Evolutionary conservation across 2,329 filamentous ascomycete genomes (phyloP), one percentile per base, ranked within the genome.

Genomic region (Cyphellophora europaea): DNA sequence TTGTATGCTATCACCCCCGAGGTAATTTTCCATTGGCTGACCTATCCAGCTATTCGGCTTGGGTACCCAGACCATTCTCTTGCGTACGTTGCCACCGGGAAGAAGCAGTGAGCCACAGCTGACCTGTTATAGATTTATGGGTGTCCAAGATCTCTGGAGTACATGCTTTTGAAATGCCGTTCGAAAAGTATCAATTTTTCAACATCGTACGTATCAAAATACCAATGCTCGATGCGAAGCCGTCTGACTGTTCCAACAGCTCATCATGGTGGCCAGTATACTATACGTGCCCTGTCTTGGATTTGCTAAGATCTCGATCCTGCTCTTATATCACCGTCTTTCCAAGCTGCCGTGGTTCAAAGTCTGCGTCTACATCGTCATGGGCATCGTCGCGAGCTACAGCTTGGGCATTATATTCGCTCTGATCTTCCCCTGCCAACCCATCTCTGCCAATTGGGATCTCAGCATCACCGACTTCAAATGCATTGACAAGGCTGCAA

Each of bases 251-350:
- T n/a, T n/a, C n/a, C n/a, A 5, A 18, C 30, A 55, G 53, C 19
- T 47, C 5, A 53, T 53, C 34, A 32, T 56, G 3, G 37, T 50
- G 13, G 48, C 52, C n/a, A 49, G 49, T 6, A 51, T 55, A 6
- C 28, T 55, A 15, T 56, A 56, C 38, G 50, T 49, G 29, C 45
- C 47, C 12, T 50, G 45, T 5, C 52, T 51, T 10, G 53, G 51
- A 4, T 51, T 53, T 32, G 47, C 50, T 16, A 56, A 56, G 32
- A 40, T 53, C 21, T 53, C 54, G 6, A 52, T 57, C 15, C 47
- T 57, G 11, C 18, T 55, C 5, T 50, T 50, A 27, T 54, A 53
- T 33, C 39, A 47, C 11, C 50, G 49, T 32, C 52, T 57, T 29
- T 33, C 31, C 10, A 5, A 25, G 17, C 19, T 33, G 12, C 19